Evolutionary conservation across 1,139 yeast genomes (phyloP), one percentile per base, ranked within the genome.

Genomic region (Wickerhamomyces sp.): DNA sequence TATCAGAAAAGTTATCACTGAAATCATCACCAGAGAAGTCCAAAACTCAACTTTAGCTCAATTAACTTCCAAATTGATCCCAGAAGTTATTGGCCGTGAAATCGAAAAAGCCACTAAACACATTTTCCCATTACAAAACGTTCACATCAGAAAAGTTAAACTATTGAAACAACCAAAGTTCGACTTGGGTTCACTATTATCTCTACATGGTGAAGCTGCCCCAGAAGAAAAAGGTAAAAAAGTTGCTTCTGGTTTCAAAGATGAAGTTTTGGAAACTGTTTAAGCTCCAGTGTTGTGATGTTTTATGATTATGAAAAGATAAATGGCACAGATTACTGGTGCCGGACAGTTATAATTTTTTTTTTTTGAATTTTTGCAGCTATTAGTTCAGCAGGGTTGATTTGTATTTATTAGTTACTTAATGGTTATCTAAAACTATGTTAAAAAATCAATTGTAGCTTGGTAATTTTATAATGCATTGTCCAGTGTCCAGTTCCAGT

Each of bases 21-120:
- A 85, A 67, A 81, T 85, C 69, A 82, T 85, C 78, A 75, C 81
- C 67, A 82, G 86, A 68, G 94, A 85, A 73, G 92, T 86, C 51
- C 74, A 86, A 51, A 79, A 79, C 78, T 82, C 83, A 52, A 83
- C 95, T 55, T 76, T 85, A 67, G 84, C 92, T 63, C 94, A 85
- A 74, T 81, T 85, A 65, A 83, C 90, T 58, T 74, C 87, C 64
- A 85, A 85, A 77, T 81, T 85, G 72, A 84, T 85, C 61, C 94
- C 94, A 64, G 95, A 85, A 73, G 90, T 85, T 56, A 85, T 85
- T 66, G 89, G 90, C 66, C 87, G 88, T 69, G 95, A 85, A 72
- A 85, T 85, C 59, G 90, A 84, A 72, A 84, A 83, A 77, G 78
- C 89, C 54, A 80, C 94, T 56, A 83, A 79, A 70, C 73, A 81